Base-by-base conservation (phyloP, 495 filamentous ascomycete genomes). In the Penicillium cataractarum region DNA sequence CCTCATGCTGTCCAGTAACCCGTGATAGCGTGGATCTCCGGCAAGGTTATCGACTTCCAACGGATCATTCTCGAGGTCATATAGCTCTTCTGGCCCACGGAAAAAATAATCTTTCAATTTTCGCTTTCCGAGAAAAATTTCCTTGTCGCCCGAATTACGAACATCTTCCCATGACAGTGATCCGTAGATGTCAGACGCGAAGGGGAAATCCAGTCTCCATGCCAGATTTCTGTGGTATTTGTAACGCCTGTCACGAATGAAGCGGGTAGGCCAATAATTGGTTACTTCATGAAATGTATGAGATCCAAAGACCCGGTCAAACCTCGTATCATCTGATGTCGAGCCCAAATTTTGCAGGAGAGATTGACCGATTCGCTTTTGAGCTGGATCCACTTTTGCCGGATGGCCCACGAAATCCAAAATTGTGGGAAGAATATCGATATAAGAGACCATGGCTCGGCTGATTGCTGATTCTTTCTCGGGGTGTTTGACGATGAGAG, bases 201-300 rank as follows among this genome's bases (percentile, higher is more conserved):
- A 80, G 22, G 80, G 80, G 59, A 82, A 82, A 52, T 81, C 78
- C 4, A 82, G 71, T 17, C 71, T 53, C 71, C 73, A 80, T 4
- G 76, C 78, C 17, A 81, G 71, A 55, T 82, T 81, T 37, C 80
- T 74, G 58, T 82, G 80, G 54, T 82, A 82, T 49, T 82, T 82
- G 65, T 73, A 79, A 13, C 66, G 57, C 3, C 61, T 62, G 3
- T 69, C 78, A 15, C 80, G 79, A 31, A 81, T 61, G 66, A 76
- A 72, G 19, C 80, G 73, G 2, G 80, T 82, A 3, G 79, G 80
- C 67, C 71, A 82, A 65, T 81, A 82, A 52, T 81, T 80, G 27
- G 74, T 77, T 9, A 79, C 60, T 66, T 82, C 80, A 52, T 82
- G 80, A 66, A 82, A 81, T n/a, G 80, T 81, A 62, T 82, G 80